A percentile compares a stretch with the other conserved stretches of the same genome.
Evolutionary conservation across 495 filamentous ascomycete species (phyloP).

Genomic region (Tuber borchii): DNA sequence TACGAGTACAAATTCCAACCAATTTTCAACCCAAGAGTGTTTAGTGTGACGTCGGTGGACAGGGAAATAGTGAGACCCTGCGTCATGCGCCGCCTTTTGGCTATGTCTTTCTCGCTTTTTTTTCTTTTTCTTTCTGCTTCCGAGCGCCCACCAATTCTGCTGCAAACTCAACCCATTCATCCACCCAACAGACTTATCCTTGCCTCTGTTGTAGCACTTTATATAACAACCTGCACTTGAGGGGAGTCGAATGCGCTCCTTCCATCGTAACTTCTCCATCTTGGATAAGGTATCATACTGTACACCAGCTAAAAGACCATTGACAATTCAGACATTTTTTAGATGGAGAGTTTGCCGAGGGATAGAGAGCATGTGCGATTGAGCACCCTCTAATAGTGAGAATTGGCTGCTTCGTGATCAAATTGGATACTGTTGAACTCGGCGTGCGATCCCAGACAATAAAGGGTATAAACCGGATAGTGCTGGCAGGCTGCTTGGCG

Average conservation of each 20-base stretch:
- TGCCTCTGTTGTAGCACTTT: background rate
- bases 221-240: background rate
- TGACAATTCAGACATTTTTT: background rate
- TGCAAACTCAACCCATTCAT: background rate
- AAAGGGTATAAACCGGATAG: background rate
- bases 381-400: background rate
- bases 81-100: conserved; percentile 1
- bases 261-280: background rate
- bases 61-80: background rate
- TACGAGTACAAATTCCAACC: conserved; percentile 2
- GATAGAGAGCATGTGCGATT: background rate
- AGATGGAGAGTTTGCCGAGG: background rate
- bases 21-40: background rate
- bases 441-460: background rate
- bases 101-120: background rate
- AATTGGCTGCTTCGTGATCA: background rate
- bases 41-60: background rate
- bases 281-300: background rate
- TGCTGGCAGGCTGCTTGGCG: background rate
- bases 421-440: background rate
- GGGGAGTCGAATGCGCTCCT: background rate
- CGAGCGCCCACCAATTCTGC: background rate
- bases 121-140: background rate
- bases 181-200: background rate
- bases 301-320: background rate